Percentiles rank a stretch among this genome's conserved stretches.
Evolutionary conservation across 1,284 basidiomycete genomes (phyloP).

Genomic region (Paramarasmius palmivorus): DNA sequence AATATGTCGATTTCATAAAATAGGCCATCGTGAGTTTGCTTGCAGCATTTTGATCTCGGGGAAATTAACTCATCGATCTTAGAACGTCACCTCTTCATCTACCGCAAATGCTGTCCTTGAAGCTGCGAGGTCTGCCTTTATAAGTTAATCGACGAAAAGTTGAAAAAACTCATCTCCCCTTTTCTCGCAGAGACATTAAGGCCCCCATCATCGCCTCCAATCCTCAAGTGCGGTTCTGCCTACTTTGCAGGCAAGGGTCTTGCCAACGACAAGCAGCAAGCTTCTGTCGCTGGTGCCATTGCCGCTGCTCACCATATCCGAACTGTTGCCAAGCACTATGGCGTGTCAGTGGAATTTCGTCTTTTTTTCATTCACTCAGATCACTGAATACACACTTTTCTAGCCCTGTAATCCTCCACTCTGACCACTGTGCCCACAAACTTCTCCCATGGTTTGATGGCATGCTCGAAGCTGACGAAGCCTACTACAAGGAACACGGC

Average conservation of each 20-base stretch:
- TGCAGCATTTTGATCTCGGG: neutral
- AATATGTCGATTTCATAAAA: slow-evolving; percentile 5
- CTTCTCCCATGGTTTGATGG: slow-evolving; percentile 99
- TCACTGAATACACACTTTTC: slow-evolving; percentile 5
- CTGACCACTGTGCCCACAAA: slow-evolving; percentile 99
- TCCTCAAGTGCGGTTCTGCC: slow-evolving; percentile 95
- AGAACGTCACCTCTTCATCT: slow-evolving; percentile 89
- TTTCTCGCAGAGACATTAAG: slow-evolving; percentile 66
- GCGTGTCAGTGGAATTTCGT: slow-evolving; percentile 70
- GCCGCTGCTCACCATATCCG: slow-evolving; percentile 95
- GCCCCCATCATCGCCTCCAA: slow-evolving; percentile 97
- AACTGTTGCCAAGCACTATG: slow-evolving; percentile 85
- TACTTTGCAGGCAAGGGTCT: slow-evolving; percentile 98
- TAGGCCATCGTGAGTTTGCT: slow-evolving; percentile 69
- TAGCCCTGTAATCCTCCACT: slow-evolving; percentile 96
- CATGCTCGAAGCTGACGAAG: slow-evolving; percentile 97
- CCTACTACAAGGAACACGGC: slow-evolving; percentile 87
- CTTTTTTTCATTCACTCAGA: slow-evolving; percentile 5
- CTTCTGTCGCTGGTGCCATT: slow-evolving; percentile 90
- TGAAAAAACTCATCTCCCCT: slow-evolving; percentile 3
- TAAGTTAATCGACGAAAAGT: neutral
- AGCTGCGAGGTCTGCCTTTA: slow-evolving; percentile 68
- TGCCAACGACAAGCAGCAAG: slow-evolving; percentile 93
- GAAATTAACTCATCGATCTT: neutral
- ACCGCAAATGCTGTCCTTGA: slow-evolving; percentile 87